These are phyloP conservation scores for Neurospora hispaniola DNA, from an alignment of 495 filamentous ascomycete species.

Conservation along the genomic window DNA sequence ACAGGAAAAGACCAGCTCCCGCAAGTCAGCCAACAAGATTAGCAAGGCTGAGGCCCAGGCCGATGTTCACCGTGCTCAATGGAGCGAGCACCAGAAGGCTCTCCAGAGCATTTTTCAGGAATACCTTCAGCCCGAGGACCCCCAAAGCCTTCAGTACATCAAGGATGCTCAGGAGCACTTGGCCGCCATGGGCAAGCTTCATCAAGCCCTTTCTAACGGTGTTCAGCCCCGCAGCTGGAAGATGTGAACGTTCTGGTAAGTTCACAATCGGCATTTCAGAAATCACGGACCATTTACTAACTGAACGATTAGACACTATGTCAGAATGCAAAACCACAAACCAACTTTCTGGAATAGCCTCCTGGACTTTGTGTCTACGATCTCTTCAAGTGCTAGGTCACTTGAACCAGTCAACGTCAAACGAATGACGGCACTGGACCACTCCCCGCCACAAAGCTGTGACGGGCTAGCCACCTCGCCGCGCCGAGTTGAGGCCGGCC, in stretches of 20 bases:
- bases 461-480: not conserved
- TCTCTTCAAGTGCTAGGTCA: not conserved
- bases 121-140: slow-evolving; percentile 35
- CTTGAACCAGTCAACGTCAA: not conserved
- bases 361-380: not conserved
- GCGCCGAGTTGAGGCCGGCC: not conserved
- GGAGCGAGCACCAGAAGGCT: slow-evolving; percentile 38
- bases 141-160: slow-evolving; percentile 32
- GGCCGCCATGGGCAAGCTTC: slow-evolving; percentile 30
- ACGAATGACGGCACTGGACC: not conserved
- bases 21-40: slow-evolving; percentile 30
- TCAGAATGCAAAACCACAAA: not conserved
- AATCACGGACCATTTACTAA: not conserved
- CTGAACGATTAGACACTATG: not conserved
- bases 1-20: slow-evolving; percentile 27
- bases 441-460: not conserved
- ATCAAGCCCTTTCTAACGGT: slow-evolving; percentile 3
- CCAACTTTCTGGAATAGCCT: slow-evolving; percentile 8
- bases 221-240: not conserved
- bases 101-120: slow-evolving; percentile 32
- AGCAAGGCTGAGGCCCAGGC: slow-evolving; percentile 16
- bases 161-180: slow-evolving; percentile 34
- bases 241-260: slow-evolving; percentile 2
- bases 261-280: not conserved
- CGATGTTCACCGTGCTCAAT: slow-evolving; percentile 31